Percentiles rank a stretch among this genome's conserved stretches.
Evolutionary conservation across 176 grass and related monocot genomes (phyloP).

Genomic region (Ensete glaucum): DNA sequence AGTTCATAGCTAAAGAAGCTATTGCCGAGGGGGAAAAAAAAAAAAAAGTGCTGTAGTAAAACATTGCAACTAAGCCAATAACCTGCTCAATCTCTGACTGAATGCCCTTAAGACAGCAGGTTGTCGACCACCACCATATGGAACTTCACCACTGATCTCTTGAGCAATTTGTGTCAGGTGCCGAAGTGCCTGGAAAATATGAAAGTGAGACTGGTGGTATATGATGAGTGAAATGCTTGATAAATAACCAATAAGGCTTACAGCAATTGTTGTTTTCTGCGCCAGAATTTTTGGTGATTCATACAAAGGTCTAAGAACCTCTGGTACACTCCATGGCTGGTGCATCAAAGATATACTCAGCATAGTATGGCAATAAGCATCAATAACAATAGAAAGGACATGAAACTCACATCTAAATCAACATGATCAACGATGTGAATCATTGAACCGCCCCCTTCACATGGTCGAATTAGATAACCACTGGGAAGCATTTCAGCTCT

Average conservation of each 20-base stretch:
- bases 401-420: constrained; percentile 75
- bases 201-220: not conserved
- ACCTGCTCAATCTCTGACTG: constrained; percentile 97
- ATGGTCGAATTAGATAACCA: constrained; percentile 92
- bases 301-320: constrained; percentile 79
- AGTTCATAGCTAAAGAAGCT: not conserved
- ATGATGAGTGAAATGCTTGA: not conserved
- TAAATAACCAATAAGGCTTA: constrained; percentile 19
- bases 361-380: not conserved
- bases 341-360: not conserved
- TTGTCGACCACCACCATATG: constrained; percentile 63
- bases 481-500: constrained; percentile 88
- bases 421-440: constrained; percentile 99
- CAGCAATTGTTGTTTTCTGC: constrained; percentile 84
- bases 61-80: not conserved
- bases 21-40: too few species aligned
- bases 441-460: constrained; percentile 97
- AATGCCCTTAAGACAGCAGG: constrained; percentile 75
- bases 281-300: constrained; percentile 89
- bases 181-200: constrained; percentile 48
- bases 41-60: not conserved
- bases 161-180: constrained; percentile 83
- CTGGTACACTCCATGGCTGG: constrained; percentile 83
- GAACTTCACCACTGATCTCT: constrained; percentile 83
- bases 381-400: not conserved